phyloP scores from a whole-genome alignment of 2,329 filamentous ascomycete genomes.

The Aspergillus ruber region DNA sequence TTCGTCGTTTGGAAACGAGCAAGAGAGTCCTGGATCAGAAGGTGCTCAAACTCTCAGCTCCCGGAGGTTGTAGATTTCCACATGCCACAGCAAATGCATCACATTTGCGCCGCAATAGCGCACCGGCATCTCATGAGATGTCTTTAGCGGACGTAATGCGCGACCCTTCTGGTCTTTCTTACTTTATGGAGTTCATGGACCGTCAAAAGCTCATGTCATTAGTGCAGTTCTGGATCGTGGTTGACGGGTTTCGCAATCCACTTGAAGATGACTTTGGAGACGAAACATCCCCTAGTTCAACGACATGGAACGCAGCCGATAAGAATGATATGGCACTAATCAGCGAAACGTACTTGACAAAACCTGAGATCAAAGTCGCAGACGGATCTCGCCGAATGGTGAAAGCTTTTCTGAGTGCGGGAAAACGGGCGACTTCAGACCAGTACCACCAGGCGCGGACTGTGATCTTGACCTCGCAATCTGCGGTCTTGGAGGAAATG shows the following conservation, averaged over 20 bases:
- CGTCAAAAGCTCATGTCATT: slow-evolving; percentile 76
- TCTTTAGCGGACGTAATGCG: slow-evolving; percentile 80
- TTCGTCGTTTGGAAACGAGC: slow-evolving; percentile 84
- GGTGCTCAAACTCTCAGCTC: slow-evolving; percentile 70
- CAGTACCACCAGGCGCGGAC: slow-evolving; percentile 80
- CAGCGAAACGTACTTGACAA: slow-evolving; percentile 79
- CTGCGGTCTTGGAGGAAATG: slow-evolving; percentile 75
- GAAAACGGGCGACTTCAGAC: slow-evolving; percentile 65
- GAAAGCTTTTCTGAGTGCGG: slow-evolving; percentile 69
- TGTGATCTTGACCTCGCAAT: slow-evolving; percentile 76
- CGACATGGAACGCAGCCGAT: slow-evolving; percentile 76
- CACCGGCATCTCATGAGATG: slow-evolving; percentile 66
- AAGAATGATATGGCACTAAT: slow-evolving; percentile 85
- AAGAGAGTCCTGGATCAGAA: slow-evolving; percentile 84
- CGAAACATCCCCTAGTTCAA: slow-evolving; percentile 55
- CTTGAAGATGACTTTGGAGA: slow-evolving; percentile 79
- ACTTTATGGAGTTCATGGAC: slow-evolving; percentile 99
- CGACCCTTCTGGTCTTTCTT: slow-evolving; percentile 83
- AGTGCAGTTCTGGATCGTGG: slow-evolving; percentile 97
- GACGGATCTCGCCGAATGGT: slow-evolving; percentile 64
- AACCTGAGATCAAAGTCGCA: slow-evolving; percentile 71
- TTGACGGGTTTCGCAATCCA: slow-evolving; percentile 91
- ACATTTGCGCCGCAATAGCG: slow-evolving; percentile 27
- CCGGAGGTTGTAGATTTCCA: slow-evolving; percentile 43
- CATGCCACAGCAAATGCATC: slow-evolving; percentile 22